Conservation (phyloP, 208 protist species). For the Crithidia bombi region DNA sequence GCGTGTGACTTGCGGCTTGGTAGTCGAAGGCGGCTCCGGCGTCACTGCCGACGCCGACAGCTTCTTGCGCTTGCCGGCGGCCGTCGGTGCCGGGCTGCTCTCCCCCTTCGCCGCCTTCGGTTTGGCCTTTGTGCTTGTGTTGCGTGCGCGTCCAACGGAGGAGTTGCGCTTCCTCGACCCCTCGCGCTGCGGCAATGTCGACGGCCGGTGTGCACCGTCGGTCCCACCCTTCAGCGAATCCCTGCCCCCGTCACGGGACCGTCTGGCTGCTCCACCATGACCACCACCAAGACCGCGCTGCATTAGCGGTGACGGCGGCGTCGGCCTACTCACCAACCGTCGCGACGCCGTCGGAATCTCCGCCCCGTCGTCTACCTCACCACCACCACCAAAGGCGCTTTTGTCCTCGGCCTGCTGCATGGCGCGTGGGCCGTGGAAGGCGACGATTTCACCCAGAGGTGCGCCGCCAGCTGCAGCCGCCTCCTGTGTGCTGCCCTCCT, state of each 20-base stretch:
- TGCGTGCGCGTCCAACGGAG: neutral
- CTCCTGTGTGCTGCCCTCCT: constrained; percentile 20
- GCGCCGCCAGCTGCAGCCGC: neutral
- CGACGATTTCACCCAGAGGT: constrained; percentile 26
- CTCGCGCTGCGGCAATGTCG: constrained; percentile 14
- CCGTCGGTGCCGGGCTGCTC: neutral
- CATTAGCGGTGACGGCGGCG: neutral
- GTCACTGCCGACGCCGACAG: neutral
- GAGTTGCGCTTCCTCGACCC: constrained; percentile 11
- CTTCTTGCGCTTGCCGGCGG: constrained; percentile 7
- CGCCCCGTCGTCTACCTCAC: constrained; percentile 15
- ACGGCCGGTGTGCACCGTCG: neutral
- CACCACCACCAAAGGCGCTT: neutral
- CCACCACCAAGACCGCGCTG: constrained; percentile 13
- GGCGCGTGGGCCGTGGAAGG: constrained; percentile 31
- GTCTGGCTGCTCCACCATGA: neutral
- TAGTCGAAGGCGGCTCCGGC: neutral
- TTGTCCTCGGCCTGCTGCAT: constrained; percentile 12
- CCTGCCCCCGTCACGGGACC: neutral
- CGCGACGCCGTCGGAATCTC: constrained; percentile 30
- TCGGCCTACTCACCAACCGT: neutral
- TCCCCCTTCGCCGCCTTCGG: constrained; percentile 12
- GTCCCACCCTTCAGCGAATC: constrained; percentile 14
- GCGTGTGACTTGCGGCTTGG: constrained; percentile 7
- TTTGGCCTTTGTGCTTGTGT: constrained; percentile 14